phyloP scores from a whole-genome alignment of 331 rosid genomes.

The Acacia concinna region DNA sequence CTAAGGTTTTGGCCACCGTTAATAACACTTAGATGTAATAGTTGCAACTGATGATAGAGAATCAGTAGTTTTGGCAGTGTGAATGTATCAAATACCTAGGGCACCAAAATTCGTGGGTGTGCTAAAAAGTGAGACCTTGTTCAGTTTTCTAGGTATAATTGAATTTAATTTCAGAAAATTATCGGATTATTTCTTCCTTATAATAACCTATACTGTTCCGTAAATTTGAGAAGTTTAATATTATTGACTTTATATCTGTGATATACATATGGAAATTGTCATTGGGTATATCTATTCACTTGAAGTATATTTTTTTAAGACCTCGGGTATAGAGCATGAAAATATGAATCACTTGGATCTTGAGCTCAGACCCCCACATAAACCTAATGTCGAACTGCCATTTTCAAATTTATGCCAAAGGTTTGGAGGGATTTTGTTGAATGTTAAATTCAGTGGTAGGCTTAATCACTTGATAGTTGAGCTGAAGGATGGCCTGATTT shows the following conservation, averaged over 20 bases:
- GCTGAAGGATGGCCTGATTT: neutral
- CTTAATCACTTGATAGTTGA: neutral
- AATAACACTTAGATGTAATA: neutral
- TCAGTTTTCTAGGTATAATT: neutral
- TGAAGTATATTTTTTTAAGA: neutral
- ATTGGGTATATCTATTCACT: neutral
- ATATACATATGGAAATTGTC: too few relatives aligned
- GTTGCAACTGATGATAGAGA: neutral
- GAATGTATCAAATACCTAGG: neutral
- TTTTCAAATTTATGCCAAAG: neutral
- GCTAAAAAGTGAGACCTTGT: neutral
- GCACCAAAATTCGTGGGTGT: neutral
- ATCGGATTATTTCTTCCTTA: neutral
- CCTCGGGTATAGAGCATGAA: neutral
- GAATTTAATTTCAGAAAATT: neutral
- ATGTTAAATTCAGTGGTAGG: neutral
- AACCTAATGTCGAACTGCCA: neutral
- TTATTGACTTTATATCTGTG: neutral
- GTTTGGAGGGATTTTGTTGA: neutral
- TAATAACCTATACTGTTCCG: neutral
- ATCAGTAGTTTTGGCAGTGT: neutral
- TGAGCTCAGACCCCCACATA: neutral
- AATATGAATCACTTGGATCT: neutral
- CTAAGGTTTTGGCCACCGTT: neutral
- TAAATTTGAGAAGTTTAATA: neutral